A percentile compares a stretch with the other conserved stretches of the same genome.
These are phyloP conservation scores for Akebia trifoliata DNA, from an alignment of 164 flowering plant species.

Conservation along the genomic window DNA sequence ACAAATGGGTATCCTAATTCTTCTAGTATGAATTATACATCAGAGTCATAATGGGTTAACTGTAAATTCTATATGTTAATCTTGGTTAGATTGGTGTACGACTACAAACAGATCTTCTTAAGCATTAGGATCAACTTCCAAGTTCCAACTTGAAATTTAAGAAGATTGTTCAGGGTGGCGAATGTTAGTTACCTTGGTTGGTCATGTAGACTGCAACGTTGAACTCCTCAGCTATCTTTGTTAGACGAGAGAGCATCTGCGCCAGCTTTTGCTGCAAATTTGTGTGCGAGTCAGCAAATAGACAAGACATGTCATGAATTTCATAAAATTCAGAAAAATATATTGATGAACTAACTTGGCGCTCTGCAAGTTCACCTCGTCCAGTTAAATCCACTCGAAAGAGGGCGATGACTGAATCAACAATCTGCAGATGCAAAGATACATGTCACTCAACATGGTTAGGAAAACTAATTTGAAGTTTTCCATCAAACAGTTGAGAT, in stretches of 20 bases:
- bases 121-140: no score
- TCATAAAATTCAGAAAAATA: not conserved
- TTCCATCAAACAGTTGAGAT: no score
- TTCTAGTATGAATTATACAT: no score
- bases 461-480: no score
- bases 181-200: slow-evolving; percentile 69
- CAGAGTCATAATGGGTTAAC: no score
- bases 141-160: no score
- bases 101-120: no score
- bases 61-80: no score
- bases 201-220: slow-evolving; percentile 98
- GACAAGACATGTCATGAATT: not conserved
- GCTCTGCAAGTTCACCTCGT: slow-evolving; percentile 94
- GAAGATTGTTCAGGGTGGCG: not conserved
- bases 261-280: slow-evolving; percentile 1
- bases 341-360: slow-evolving; percentile 48
- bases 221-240: slow-evolving; percentile 91
- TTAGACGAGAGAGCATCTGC: slow-evolving; percentile 22
- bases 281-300: not conserved
- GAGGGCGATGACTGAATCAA: slow-evolving; percentile 91
- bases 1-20: no score
- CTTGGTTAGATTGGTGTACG: no score
- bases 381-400: slow-evolving; percentile 95
- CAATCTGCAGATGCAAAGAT: slow-evolving; percentile 47
- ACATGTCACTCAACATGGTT: no score